These are phyloP conservation scores for Spizellomyces punctatus DNA, from an alignment of 192 early-diverging fungal genomes.

Conservation along the genomic window DNA sequence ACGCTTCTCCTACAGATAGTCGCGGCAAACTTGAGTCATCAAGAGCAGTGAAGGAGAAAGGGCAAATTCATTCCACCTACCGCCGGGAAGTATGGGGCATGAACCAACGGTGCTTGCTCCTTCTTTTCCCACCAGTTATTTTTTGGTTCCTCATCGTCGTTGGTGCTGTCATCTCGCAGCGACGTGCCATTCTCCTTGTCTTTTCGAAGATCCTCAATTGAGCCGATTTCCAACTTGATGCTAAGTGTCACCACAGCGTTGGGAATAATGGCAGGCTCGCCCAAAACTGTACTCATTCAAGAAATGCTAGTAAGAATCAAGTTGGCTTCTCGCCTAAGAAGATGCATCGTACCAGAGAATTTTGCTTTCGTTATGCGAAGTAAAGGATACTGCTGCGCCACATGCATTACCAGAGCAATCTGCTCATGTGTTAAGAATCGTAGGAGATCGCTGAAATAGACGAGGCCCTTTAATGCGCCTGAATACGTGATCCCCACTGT, in stretches of 20 bases:
- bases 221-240: slow-evolving; percentile 41
- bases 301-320: neutral
- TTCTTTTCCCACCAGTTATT: slow-evolving; percentile 38
- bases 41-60: neutral
- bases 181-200: slow-evolving; percentile 26
- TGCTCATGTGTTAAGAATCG: slow-evolving; percentile 56
- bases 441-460: slow-evolving; percentile 45
- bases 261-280: slow-evolving; percentile 53
- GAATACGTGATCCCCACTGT: neutral
- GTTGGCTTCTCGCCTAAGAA: neutral
- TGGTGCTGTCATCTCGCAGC: slow-evolving; percentile 5
- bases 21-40: slow-evolving; percentile 14
- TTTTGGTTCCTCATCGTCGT: slow-evolving; percentile 33
- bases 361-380: slow-evolving; percentile 74
- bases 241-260: slow-evolving; percentile 49
- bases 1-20: slow-evolving; percentile 64
- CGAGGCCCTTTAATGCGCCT: neutral
- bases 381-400: slow-evolving; percentile 79
- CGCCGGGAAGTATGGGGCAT: slow-evolving; percentile 70
- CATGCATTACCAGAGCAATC: slow-evolving; percentile 68
- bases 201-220: slow-evolving; percentile 19
- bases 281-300: slow-evolving; percentile 31
- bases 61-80: slow-evolving; percentile 18
- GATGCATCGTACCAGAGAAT: slow-evolving; percentile 67
- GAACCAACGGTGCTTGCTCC: slow-evolving; percentile 42